Conservation (phyloP, 2,329 filamentous ascomycete species). For the Huntiella abstrusa region DNA sequence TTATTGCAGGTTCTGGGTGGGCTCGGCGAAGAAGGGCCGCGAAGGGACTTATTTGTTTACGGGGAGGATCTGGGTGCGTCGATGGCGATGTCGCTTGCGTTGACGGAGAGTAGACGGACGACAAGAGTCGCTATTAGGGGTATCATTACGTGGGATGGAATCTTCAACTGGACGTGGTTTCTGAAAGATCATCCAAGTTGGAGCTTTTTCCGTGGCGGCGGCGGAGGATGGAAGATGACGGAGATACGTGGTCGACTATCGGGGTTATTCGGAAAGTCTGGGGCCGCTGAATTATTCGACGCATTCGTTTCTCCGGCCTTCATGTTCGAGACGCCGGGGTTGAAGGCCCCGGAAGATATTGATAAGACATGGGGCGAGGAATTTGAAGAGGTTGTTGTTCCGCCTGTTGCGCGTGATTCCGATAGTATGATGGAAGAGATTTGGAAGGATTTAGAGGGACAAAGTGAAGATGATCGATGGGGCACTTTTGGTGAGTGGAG, state of each 20-base stretch:
- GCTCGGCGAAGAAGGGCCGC: conserved; percentile 17
- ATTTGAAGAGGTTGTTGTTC: conserved; percentile 2
- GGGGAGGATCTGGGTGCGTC: conserved; percentile 33
- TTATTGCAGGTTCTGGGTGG: conserved; percentile 24
- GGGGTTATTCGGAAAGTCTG: conserved; percentile 29
- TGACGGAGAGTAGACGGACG: conserved; percentile 33
- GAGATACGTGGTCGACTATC: conserved; percentile 15
- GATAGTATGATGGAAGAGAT: conserved; percentile 1
- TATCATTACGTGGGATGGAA: conserved; percentile 36
- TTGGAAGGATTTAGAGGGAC: not conserved
- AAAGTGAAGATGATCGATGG: not conserved
- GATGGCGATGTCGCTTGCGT: conserved; percentile 35
- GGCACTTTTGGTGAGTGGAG: conserved; percentile 3
- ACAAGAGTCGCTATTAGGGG: conserved; percentile 30
- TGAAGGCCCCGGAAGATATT: conserved; percentile 28
- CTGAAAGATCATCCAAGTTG: conserved; percentile 30
- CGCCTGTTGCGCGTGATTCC: not conserved
- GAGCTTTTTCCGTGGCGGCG: not conserved
- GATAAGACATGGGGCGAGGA: conserved; percentile 13
- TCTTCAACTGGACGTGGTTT: conserved; percentile 47
- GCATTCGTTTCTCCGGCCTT: conserved; percentile 38
- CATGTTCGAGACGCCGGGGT: conserved; percentile 36
- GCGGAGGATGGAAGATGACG: not conserved
- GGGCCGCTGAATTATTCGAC: conserved; percentile 30
- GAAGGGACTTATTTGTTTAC: conserved; percentile 19